Base-by-base conservation (phyloP, 441 rosid genomes). In the Brassica hybrid region DNA sequence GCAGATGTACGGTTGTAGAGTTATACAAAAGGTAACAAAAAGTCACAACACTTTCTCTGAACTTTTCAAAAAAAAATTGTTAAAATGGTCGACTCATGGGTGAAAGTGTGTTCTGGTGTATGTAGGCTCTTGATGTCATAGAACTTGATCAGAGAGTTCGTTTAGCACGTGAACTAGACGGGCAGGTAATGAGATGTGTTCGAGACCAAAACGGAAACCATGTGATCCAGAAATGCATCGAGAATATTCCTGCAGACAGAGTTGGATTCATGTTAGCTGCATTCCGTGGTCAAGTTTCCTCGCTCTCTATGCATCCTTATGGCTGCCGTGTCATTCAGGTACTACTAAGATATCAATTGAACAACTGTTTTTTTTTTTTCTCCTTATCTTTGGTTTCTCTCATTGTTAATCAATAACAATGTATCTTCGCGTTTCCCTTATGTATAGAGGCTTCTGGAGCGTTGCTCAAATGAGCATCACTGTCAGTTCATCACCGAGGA, bases 281-380 rank as follows among this genome's bases (percentile, higher is more conserved):
- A 65, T 94, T 94, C 73, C 79, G 85, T 59, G 88, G 93, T 72
- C 94, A 94, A 76, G 96, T 94, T 74, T 90, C 91, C 54, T 82
- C 76, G 13, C 98, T 94, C 81, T 91, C 98, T 57, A 87, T 78
- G 76, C 96, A 94, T 84, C 96, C 97, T 14, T 94, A 92, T 78
- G 98, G 98, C 59, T 94, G 96, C 66, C 97, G 97, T 73, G 98
- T 94, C 72, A 88, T 92, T 72, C 98, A 90, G 92, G 97, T 92
- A 84, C 23, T n/a, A 21, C 57, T 25, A 13, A 67, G 11, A 38
- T 9, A 68, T 61, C 25, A 14, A 13, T 19, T 59, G 9, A 54
- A 69, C 5, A 2, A 23, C 16, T 60, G 9, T 0, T 12, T 23
- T 16, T 21, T 71, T 19, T 12, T 67, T 3, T 58, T 65, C 38